Evolutionary conservation across 192 early-diverging fungal genomes (phyloP).

Genomic region (Coemansia sp.): DNA sequence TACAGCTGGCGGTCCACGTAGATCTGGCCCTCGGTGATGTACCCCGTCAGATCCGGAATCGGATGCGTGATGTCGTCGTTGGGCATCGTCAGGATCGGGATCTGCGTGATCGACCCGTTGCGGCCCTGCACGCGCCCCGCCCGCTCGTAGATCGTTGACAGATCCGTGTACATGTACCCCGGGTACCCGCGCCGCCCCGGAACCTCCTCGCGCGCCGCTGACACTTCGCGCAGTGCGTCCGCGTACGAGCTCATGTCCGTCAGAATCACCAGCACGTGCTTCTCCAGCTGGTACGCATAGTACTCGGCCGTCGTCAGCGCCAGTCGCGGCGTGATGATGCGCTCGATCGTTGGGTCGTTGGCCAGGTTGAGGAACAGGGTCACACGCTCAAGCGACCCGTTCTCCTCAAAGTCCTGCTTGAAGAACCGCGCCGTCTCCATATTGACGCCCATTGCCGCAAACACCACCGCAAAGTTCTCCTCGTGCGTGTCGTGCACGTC

Average conservation of each 20-base stretch:
- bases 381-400: slow-evolving; percentile 97
- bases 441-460: slow-evolving; percentile 99
- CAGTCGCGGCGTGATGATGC: slow-evolving; percentile 98
- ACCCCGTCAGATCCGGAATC: slow-evolving; percentile 99
- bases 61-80: slow-evolving; percentile 99
- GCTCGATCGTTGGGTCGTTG: slow-evolving; percentile 99
- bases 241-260: slow-evolving; percentile 99
- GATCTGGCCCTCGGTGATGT: slow-evolving; percentile 99
- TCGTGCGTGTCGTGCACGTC: slow-evolving; percentile 94
- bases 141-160: slow-evolving; percentile 99
- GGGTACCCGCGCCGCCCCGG: slow-evolving; percentile 99
- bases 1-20: slow-evolving; percentile 98
- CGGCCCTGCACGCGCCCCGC: slow-evolving; percentile 96
- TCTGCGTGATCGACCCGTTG: slow-evolving; percentile 98
- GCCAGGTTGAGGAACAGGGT: slow-evolving; percentile 99
- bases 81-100: slow-evolving; percentile 99
- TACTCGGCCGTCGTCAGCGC: slow-evolving; percentile 99
- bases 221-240: slow-evolving; percentile 98
- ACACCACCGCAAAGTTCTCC: slow-evolving; percentile 99
- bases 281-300: slow-evolving; percentile 99
- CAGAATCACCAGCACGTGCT: slow-evolving; percentile 98
- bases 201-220: slow-evolving; percentile 99
- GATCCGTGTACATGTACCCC: slow-evolving; percentile 99
- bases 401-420: slow-evolving; percentile 99
- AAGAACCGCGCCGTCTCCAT: slow-evolving; percentile 99